Conservation (phyloP, 495 filamentous ascomycete genomes). For the Articulospora tetracladia region DNA sequence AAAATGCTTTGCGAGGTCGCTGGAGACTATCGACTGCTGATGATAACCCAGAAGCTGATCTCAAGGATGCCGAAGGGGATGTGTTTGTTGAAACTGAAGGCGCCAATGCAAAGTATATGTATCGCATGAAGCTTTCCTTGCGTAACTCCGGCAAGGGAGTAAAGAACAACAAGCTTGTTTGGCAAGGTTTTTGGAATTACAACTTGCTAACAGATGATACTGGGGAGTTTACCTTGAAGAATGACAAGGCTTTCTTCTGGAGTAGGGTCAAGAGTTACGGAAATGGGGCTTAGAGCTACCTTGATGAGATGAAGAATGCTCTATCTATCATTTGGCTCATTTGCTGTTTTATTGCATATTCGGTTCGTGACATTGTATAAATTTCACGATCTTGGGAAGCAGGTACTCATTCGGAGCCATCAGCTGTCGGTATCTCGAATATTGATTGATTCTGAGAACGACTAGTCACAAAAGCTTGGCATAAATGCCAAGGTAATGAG, state of each 20-base stretch:
- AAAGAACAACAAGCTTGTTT: slow-evolving; percentile 77
- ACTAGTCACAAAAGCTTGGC: no score
- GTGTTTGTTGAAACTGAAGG: slow-evolving; percentile 86
- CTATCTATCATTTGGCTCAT: no score
- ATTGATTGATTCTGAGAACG: no score
- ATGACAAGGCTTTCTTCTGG: slow-evolving; percentile 84
- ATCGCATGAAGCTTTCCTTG: slow-evolving; percentile 71
- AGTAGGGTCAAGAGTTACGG: slow-evolving; percentile 77
- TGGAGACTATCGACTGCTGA: slow-evolving; percentile 26
- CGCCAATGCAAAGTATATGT: slow-evolving; percentile 67
- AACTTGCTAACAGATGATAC: slow-evolving; percentile 87
- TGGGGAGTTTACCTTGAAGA: slow-evolving; percentile 78
- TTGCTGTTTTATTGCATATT: no score
- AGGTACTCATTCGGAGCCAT: no score
- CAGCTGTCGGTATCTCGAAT: no score
- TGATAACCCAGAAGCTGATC: slow-evolving; percentile 25
- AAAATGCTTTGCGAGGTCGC: slow-evolving; percentile 45
- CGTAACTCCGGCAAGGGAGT: slow-evolving; percentile 48
- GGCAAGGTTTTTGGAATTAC: slow-evolving; percentile 92
- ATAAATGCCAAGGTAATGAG: no score
- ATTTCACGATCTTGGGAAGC: no score
- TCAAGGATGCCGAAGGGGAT: slow-evolving; percentile 52
- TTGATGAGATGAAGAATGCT: neutral
- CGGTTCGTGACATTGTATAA: no score
- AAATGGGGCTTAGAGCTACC: slow-evolving; percentile 26